A percentile compares a stretch with the other conserved stretches of the same genome.
Conservation (phyloP, 176 grass and related monocot genomes). For the Zoysia pacifica region DNA sequence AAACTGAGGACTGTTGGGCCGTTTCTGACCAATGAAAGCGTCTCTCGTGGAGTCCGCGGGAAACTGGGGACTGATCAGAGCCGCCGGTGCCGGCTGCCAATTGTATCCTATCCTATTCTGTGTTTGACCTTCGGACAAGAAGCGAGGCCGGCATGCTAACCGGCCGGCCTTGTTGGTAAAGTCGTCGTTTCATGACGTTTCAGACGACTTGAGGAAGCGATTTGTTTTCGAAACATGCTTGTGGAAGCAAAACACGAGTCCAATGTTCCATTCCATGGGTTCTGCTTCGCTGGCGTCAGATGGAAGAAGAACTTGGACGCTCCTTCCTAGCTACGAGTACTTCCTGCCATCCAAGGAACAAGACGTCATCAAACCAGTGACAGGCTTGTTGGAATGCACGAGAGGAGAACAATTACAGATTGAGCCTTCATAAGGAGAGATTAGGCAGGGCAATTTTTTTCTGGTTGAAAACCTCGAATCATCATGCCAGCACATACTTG, state of each 20-base stretch:
- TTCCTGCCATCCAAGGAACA: too few species aligned
- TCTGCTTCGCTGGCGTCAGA: background rate
- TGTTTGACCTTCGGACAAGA: background rate
- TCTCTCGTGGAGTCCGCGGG: too few species aligned
- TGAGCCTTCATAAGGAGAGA: background rate
- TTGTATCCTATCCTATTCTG: background rate
- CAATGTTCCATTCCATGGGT: background rate
- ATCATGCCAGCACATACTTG: too few species aligned
- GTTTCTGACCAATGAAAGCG: too few species aligned
- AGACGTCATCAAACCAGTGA: too few species aligned
- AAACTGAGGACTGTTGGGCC: too few species aligned
- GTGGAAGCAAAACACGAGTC: background rate
- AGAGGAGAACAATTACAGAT: background rate
- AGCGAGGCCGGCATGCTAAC: background rate
- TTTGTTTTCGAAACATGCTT: too few species aligned
- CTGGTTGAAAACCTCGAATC: background rate
- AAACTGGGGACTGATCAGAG: background rate
- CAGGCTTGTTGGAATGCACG: background rate
- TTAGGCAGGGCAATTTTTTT: constrained; percentile 4
- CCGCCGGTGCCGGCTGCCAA: background rate
- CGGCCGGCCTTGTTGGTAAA: background rate
- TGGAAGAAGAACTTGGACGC: background rate
- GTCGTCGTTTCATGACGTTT: background rate
- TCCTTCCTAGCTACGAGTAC: too few species aligned
- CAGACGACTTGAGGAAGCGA: background rate